Evolutionary conservation across 2,329 filamentous ascomycete species (phyloP), one percentile per base, ranked within the genome.

Genomic region (Microascus cirrosus): DNA sequence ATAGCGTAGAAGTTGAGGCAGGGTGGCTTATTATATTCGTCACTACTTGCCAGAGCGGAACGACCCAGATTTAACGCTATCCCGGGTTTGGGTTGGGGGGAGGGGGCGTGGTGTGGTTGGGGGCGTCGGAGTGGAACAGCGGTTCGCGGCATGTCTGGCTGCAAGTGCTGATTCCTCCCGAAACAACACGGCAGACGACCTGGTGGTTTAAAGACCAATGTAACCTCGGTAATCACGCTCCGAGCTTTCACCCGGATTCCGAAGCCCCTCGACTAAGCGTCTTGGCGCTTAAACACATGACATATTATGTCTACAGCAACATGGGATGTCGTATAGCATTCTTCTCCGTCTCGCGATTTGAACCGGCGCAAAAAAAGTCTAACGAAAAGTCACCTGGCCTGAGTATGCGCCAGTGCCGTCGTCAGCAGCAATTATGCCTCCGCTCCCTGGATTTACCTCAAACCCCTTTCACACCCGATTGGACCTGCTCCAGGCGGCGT

Each of bases 401-500:
- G 28, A 4, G 28, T 32, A 32, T 32, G 28, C 28, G 28, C 28
- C 28, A 8, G 28, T 32, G 28, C 28, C 28, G 8, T 10, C 1
- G 15, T 5, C 28, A 3, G 2, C n/a, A 50, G 45, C 45, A 22
- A 50, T 3, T 12, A 74, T 74, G 72, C 70, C 73, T 15, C 59
- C 66, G 1, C 63, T 74, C 1, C 52, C 63, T 35, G 72, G 73
- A 1, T 77, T 77, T 61, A 70, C 72, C 0, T 67, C 73, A 55
- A 77, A 77, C 58, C 62, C 67, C 2, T 66, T 76, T 20, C 61
- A 59, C 11, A 70, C 64, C 1, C 68, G 72, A 7, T 58, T 60
- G 1, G 73, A 76, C 55, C 59, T 75, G 2, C 59, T 73, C 10
- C 60, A 58, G 3, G 74, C 71, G 0, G 65, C 68, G 0, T 58